Conservation (phyloP, 306 rosid genomes). For the Vachellia collinsii region DNA sequence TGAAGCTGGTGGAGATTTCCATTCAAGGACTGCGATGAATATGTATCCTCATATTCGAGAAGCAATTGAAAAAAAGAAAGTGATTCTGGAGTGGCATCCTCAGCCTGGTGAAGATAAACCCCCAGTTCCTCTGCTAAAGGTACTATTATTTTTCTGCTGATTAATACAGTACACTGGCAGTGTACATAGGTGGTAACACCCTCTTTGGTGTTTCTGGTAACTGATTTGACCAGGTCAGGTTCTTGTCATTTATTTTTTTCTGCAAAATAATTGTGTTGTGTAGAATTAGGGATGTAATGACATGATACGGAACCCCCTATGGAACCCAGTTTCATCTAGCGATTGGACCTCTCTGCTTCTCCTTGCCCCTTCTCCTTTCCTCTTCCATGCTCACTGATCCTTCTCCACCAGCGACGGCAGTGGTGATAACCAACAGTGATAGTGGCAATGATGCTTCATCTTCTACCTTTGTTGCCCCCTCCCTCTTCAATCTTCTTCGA, state of each 20-base stretch:
- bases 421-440: too few relatives aligned
- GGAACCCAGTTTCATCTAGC: too few relatives aligned
- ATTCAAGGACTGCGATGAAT: conserved; percentile 97
- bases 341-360: too few relatives aligned
- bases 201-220: conserved; percentile 14
- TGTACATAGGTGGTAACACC: not conserved
- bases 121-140: conserved; percentile 93
- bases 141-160: conserved; percentile 33
- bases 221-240: not conserved
- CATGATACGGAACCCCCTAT: not conserved
- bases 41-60: conserved; percentile 93
- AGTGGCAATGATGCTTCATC: too few relatives aligned
- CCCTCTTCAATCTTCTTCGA: too few relatives aligned
- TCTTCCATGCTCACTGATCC: too few relatives aligned
- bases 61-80: conserved; percentile 72
- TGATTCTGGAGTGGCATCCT: conserved; percentile 96
- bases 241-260: not conserved
- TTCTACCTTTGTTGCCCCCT: too few relatives aligned
- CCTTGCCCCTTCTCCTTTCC: too few relatives aligned
- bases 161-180: not conserved
- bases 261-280: not conserved
- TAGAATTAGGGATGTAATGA: not conserved
- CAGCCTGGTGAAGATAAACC: conserved; percentile 95
- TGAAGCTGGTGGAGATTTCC: conserved; percentile 97
- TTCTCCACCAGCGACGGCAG: too few relatives aligned